Evolutionary conservation across 371 early-diverging fungal genomes (phyloP).

Genomic region (Haplosporangium sp.): DNA sequence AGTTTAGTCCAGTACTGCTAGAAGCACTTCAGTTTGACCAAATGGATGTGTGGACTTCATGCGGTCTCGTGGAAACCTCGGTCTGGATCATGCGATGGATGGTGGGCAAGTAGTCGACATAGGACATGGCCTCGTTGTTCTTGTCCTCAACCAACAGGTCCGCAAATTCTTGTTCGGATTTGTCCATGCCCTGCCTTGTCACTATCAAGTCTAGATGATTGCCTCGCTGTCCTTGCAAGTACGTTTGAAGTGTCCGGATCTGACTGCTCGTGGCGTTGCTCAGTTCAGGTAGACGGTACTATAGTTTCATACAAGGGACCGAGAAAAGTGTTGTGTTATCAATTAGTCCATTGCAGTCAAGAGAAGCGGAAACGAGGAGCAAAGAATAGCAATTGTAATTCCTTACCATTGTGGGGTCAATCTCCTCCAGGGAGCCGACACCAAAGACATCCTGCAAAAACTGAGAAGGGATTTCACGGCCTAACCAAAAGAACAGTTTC

Average conservation of each 20-base stretch:
- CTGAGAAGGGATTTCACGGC: slow-evolving; percentile 69
- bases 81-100: slow-evolving; percentile 89
- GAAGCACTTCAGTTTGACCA: no score
- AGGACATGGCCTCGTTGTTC: slow-evolving; percentile 84
- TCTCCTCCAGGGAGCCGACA: slow-evolving; percentile 73
- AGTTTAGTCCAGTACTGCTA: no score
- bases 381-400: neutral
- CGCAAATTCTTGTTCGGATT: slow-evolving; percentile 75
- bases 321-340: no score
- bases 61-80: slow-evolving; percentile 64
- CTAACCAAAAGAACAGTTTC: slow-evolving; percentile 89
- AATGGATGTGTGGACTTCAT: slow-evolving; percentile 28
- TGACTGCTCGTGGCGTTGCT: slow-evolving; percentile 62
- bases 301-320: no score
- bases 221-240: slow-evolving; percentile 68
- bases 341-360: neutral
- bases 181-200: slow-evolving; percentile 72
- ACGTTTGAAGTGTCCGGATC: slow-evolving; percentile 69
- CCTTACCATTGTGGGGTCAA: slow-evolving; percentile 78
- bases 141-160: slow-evolving; percentile 83
- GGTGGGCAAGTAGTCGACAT: slow-evolving; percentile 91
- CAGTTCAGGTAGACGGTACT: slow-evolving; percentile 68
- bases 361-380: neutral
- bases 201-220: slow-evolving; percentile 60
- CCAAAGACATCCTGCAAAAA: slow-evolving; percentile 82